A percentile compares a stretch with the other conserved stretches of the same genome.
These are phyloP conservation scores for Ceratocystis huliohia DNA, from an alignment of 2,329 filamentous ascomycete genomes.

Conservation along the genomic window DNA sequence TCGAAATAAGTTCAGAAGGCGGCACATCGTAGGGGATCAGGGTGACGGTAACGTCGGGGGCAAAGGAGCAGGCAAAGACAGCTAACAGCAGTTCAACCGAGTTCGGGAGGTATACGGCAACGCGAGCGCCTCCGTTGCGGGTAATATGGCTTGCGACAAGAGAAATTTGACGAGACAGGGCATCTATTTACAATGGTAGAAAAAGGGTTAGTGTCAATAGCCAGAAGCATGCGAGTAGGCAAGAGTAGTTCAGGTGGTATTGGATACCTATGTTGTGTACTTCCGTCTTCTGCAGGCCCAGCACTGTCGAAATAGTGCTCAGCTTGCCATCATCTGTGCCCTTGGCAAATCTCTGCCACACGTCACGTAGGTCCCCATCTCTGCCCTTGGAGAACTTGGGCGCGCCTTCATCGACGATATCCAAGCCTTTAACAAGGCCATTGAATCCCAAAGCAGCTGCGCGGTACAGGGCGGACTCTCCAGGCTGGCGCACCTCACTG, in stretches of 20 bases:
- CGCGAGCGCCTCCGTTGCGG: constrained; percentile 57
- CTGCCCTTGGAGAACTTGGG: constrained; percentile 74
- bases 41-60: constrained; percentile 64
- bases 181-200: constrained; percentile 33
- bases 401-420: constrained; percentile 66
- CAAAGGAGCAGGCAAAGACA: constrained; percentile 82
- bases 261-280: constrained; percentile 54
- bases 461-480: constrained; percentile 75
- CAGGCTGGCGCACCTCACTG: constrained; percentile 66
- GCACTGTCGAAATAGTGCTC: constrained; percentile 64
- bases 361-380: constrained; percentile 79
- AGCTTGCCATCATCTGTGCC: constrained; percentile 54
- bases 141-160: constrained; percentile 67
- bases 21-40: constrained; percentile 72
- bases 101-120: constrained; percentile 87
- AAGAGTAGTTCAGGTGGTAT: neutral
- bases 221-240: neutral
- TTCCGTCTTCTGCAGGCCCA: constrained; percentile 60
- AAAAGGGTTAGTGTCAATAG: neutral
- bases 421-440: constrained; percentile 62
- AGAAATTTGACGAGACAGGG: constrained; percentile 75
- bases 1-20: constrained; percentile 53
- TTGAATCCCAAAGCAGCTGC: constrained; percentile 80
- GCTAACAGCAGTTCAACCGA: constrained; percentile 74
- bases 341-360: constrained; percentile 65